Evolutionary conservation across 306 rosid species (phyloP).

Genomic region (Trichosanthes truncata): DNA sequence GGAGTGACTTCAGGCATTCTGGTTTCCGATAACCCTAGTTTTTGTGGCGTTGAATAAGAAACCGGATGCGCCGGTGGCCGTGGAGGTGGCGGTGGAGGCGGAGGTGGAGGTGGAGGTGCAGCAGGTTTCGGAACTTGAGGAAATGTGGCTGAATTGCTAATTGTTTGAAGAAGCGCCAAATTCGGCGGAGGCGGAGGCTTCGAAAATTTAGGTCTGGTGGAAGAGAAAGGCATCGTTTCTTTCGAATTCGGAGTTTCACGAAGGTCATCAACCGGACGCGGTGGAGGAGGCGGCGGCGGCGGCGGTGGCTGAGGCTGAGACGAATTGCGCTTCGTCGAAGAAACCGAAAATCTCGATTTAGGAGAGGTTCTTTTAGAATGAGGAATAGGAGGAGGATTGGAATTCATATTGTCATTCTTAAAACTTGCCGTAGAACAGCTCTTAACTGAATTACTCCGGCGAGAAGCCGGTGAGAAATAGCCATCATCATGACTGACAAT

Average conservation of each 20-base stretch:
- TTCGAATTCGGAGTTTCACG: neutral
- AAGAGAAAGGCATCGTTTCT: constrained; percentile 13
- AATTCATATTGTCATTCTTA: constrained; percentile 13
- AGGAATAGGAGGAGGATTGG: constrained; percentile 36
- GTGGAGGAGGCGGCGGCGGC: constrained; percentile 21
- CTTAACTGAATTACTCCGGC: constrained; percentile 35
- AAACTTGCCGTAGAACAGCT: constrained; percentile 23
- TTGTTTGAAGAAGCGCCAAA: constrained; percentile 43
- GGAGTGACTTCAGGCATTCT: constrained; percentile 16
- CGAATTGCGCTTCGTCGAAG: constrained; percentile 29
- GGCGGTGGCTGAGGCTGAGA: constrained; percentile 25
- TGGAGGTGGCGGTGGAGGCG: constrained; percentile 19
- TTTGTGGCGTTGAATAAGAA: constrained; percentile 9
- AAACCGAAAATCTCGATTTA: constrained; percentile 47
- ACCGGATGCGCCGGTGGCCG: constrained; percentile 26
- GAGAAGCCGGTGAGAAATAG: constrained; percentile 61
- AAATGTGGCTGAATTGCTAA: constrained; percentile 16
- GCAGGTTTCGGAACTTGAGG: constrained; percentile 14
- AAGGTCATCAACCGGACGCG: constrained; percentile 9
- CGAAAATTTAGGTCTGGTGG: constrained; percentile 50
- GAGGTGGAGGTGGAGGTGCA: constrained; percentile 21
- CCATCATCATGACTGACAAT: constrained; percentile 53
- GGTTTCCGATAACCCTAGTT: constrained; percentile 18
- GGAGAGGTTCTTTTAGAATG: constrained; percentile 85
- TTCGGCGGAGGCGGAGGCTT: constrained; percentile 37